Evolutionary conservation across 352 stramenopile species (phyloP).

Genomic region (Pythium myriotylum): DNA sequence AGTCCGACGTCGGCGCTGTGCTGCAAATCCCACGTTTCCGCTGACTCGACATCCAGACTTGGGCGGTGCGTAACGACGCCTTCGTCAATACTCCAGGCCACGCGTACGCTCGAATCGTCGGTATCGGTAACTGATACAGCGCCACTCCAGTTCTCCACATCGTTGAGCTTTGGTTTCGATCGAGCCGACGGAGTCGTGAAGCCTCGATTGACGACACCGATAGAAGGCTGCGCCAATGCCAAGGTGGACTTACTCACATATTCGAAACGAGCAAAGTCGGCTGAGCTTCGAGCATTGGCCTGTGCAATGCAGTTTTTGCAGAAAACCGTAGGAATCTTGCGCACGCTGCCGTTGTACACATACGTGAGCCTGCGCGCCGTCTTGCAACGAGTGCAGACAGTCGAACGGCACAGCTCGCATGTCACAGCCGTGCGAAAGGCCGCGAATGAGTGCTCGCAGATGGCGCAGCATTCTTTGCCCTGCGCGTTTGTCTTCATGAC

Average conservation of each 20-base stretch:
- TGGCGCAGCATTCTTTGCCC: conserved; percentile 20
- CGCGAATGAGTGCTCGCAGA: conserved; percentile 15
- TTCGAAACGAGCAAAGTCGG: conserved; percentile 17
- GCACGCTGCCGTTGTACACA: conserved; percentile 2
- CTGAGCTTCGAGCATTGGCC: conserved; percentile 5
- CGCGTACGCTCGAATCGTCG: conserved; percentile 8
- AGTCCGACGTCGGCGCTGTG: neutral
- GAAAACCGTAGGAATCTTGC: conserved; percentile 17
- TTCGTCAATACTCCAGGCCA: conserved; percentile 10
- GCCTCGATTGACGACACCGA: neutral
- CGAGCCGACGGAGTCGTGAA: neutral
- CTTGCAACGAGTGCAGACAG: conserved; percentile 23
- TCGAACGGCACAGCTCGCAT: conserved; percentile 16
- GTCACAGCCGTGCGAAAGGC: conserved; percentile 20
- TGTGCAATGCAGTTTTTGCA: conserved; percentile 19
- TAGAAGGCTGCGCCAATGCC: conserved; percentile 2
- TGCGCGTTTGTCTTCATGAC: conserved; percentile 19
- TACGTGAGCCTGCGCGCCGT: conserved; percentile 26
- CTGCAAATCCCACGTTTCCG: neutral
- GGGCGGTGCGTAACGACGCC: neutral
- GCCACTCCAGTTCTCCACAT: neutral
- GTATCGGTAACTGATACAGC: neutral
- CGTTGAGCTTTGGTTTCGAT: neutral
- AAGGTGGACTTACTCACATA: neutral
- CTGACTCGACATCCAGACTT: conserved; percentile 16